phyloP scores from a whole-genome alignment of 768 basidiomycete species.

The Mycena rebaudengoi region DNA sequence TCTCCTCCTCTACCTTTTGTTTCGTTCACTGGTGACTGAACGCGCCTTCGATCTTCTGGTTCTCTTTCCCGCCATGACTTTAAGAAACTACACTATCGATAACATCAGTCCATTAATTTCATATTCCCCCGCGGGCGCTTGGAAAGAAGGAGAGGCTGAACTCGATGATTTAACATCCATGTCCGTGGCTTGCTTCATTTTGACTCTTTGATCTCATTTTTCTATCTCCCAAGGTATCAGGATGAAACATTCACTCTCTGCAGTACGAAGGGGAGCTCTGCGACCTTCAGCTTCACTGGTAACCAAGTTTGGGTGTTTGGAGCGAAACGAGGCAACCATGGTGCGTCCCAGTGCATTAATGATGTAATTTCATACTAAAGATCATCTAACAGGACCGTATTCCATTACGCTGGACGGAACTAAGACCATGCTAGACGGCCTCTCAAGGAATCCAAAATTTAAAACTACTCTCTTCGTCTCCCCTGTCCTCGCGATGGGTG shows the following conservation, averaged over 20 bases:
- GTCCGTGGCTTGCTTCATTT: background rate
- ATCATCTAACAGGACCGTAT: slow-evolving; percentile 26
- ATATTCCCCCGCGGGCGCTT: slow-evolving; percentile 17
- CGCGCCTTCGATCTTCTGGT: too few relatives aligned
- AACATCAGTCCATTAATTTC: slow-evolving; percentile 24
- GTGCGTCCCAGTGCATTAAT: slow-evolving; percentile 11
- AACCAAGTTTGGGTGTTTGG: slow-evolving; percentile 46
- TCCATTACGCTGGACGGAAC: slow-evolving; percentile 38
- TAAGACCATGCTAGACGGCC: slow-evolving; percentile 32
- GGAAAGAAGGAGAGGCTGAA: slow-evolving; percentile 19
- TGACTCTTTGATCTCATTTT: too few relatives aligned
- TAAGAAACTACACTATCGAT: slow-evolving; percentile 27
- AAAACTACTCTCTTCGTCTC: slow-evolving; percentile 41
- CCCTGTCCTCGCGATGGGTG: slow-evolving; percentile 30
- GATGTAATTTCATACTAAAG: background rate
- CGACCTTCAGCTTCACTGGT: slow-evolving; percentile 43
- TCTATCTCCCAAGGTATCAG: slow-evolving; percentile 44
- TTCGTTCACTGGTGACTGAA: too few relatives aligned
- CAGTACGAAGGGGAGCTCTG: slow-evolving; percentile 36
- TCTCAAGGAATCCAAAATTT: slow-evolving; percentile 28
- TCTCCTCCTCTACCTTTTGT: too few relatives aligned
- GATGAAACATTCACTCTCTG: slow-evolving; percentile 43
- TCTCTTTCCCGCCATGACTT: slow-evolving; percentile 22
- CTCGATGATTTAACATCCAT: slow-evolving; percentile 4
- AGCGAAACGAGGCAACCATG: slow-evolving; percentile 46